A percentile compares a stretch with the other conserved stretches of the same genome.
Conservation (phyloP, 257 asterid species). For the Verbascum thapsus region DNA sequence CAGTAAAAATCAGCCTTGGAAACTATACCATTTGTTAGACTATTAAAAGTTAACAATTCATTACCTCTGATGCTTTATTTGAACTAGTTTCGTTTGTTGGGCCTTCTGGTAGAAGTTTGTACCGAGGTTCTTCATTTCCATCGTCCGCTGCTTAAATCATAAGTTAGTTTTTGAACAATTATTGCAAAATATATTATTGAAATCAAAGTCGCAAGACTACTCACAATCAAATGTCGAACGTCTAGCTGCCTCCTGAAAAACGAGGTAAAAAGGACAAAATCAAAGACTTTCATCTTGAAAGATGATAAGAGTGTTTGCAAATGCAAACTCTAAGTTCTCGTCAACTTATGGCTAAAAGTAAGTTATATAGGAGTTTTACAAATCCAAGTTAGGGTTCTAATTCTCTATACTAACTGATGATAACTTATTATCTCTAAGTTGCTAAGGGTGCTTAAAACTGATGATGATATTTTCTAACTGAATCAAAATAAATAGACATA, state of each 20-base stretch:
- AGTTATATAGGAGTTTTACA: too few relatives aligned
- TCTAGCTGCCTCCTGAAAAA: constrained; percentile 55
- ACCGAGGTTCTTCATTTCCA: constrained; percentile 42
- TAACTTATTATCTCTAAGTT: too few relatives aligned
- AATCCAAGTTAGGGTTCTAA: too few relatives aligned
- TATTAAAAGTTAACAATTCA: constrained; percentile 1
- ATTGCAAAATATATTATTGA: neutral
- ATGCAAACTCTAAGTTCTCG: too few relatives aligned
- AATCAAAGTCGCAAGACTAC: constrained; percentile 24
- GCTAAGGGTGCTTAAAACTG: too few relatives aligned
- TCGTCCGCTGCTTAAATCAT: constrained; percentile 33
- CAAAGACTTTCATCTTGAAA: neutral
- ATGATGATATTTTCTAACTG: too few relatives aligned
- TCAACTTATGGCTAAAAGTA: too few relatives aligned
- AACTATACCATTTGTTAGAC: neutral
- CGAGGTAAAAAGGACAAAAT: constrained; percentile 21
- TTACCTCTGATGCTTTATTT: constrained; percentile 42
- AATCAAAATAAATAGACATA: too few relatives aligned
- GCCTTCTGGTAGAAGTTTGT: constrained; percentile 50
- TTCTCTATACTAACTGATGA: too few relatives aligned
- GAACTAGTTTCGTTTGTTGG: constrained; percentile 36
- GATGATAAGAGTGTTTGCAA: too few relatives aligned
- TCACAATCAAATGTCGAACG: constrained; percentile 42
- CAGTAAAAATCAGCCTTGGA: constrained; percentile 19
- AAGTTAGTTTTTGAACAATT: neutral